Evolutionary conservation across 176 grass and related monocot genomes (phyloP).

Genomic region (sorghum (Sorghum bicolor)): DNA sequence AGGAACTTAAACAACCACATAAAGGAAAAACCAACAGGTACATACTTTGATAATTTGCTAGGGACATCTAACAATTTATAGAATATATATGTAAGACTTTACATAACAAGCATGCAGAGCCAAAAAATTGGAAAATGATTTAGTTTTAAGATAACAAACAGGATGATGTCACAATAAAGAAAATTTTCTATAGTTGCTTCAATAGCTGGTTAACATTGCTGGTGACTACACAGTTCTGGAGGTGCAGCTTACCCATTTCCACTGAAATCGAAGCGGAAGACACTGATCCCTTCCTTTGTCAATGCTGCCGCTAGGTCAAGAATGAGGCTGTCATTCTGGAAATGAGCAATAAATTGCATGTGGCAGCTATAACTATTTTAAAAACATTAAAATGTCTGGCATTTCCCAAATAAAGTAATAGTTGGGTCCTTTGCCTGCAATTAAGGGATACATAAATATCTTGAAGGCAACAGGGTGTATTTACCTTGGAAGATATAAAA

Average conservation of each 20-base stretch:
- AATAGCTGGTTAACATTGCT: background rate
- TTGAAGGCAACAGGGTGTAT: background rate
- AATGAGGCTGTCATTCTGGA: constrained; percentile 64
- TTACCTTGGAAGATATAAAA: constrained; percentile 63
- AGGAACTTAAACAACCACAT: background rate
- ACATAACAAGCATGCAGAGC: background rate
- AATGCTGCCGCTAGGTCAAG: constrained; percentile 62
- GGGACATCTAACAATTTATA: too few species aligned
- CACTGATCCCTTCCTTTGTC: constrained; percentile 51
- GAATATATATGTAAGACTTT: background rate
- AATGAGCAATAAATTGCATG: background rate
- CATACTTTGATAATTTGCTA: background rate
- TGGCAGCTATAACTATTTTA: background rate
- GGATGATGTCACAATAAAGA: background rate
- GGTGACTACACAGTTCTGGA: background rate
- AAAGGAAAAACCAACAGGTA: background rate
- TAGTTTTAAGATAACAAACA: too few species aligned
- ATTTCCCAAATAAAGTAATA: background rate
- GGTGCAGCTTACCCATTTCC: constrained; percentile 74
- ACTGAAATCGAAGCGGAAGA: constrained; percentile 85
- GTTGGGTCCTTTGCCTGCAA: background rate
- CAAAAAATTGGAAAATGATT: background rate
- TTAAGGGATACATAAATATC: background rate
- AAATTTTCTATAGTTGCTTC: constrained; percentile 12
- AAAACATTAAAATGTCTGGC: background rate